Evolutionary conservation across 2,329 filamentous ascomycete species (phyloP).

Genomic region (Neofusicoccum ribis): DNA sequence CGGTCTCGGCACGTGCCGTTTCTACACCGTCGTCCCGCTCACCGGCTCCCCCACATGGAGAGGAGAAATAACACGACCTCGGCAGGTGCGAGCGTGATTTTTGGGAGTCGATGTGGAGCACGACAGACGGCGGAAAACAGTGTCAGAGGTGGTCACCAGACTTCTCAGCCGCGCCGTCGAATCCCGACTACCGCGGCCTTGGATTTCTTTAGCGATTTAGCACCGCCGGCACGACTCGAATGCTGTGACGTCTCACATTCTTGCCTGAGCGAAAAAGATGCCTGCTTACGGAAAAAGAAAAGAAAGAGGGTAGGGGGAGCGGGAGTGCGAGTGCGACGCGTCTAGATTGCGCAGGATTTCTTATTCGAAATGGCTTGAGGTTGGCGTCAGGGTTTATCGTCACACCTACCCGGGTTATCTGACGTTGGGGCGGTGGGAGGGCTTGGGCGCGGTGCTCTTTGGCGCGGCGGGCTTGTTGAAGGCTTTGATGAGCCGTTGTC

Average conservation of each 20-base stretch:
- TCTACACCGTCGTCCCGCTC: neutral
- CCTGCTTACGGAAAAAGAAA: neutral
- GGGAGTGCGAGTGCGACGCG: neutral
- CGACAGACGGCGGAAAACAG: too few species aligned
- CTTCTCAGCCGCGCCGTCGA: neutral
- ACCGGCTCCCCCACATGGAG: neutral
- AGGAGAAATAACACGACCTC: neutral
- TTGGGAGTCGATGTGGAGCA: too few species aligned
- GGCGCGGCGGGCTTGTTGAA: slow-evolving; percentile 45
- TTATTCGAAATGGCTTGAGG: too few species aligned
- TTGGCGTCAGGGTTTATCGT: neutral
- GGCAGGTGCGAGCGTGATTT: too few species aligned
- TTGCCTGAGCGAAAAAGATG: neutral
- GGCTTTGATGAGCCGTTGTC: slow-evolving; percentile 50
- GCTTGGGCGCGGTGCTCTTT: slow-evolving; percentile 29
- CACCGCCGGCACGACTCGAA: neutral
- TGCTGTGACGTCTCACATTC: neutral
- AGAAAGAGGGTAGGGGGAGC: neutral
- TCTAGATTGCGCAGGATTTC: too few species aligned
- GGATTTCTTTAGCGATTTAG: neutral
- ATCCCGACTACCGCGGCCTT: neutral
- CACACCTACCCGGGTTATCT: neutral
- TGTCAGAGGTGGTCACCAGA: neutral
- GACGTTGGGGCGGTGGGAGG: neutral
- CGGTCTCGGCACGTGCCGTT: neutral